phyloP scores from a whole-genome alignment of 805 yeast species.

The Kockiozyma suomiensis region DNA sequence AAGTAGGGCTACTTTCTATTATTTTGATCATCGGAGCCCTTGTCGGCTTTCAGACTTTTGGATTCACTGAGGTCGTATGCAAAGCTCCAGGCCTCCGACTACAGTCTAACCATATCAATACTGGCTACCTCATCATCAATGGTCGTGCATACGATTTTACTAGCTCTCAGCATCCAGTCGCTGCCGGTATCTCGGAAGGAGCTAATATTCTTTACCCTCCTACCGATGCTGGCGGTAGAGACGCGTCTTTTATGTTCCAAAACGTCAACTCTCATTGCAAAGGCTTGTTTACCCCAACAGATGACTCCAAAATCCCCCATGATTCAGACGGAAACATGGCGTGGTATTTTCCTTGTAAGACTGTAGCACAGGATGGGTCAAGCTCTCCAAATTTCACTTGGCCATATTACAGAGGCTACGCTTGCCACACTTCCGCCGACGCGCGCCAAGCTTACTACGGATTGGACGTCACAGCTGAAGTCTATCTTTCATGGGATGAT shows the following conservation, averaged over 20 bases:
- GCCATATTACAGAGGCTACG: constrained; percentile 77
- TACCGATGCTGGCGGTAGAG: constrained; percentile 81
- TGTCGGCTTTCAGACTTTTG: constrained; percentile 87
- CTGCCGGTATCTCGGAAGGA: constrained; percentile 72
- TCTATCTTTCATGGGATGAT: constrained; percentile 90
- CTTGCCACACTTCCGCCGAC: constrained; percentile 76
- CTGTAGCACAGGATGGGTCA: constrained; percentile 71
- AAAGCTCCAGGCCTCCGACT: constrained; percentile 51
- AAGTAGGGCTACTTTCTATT: constrained; percentile 78
- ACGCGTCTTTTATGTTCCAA: constrained; percentile 82
- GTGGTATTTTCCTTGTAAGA: constrained; percentile 95
- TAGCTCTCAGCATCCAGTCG: constrained; percentile 73
- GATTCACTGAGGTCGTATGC: constrained; percentile 85
- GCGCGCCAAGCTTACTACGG: constrained; percentile 72
- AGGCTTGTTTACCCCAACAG: constrained; percentile 70
- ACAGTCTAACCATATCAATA: constrained; percentile 59
- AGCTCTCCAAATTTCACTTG: constrained; percentile 62
- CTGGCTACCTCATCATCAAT: constrained; percentile 70
- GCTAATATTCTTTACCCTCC: constrained; percentile 83
- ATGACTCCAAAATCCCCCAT: constrained; percentile 69
- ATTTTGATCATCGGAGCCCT: constrained; percentile 73
- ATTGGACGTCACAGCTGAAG: constrained; percentile 66
- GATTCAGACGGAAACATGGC: constrained; percentile 66
- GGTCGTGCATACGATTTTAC: constrained; percentile 79
- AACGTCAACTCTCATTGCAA: constrained; percentile 91